These are phyloP conservation scores for Populus euphratica DNA, from an alignment of 345 rosid species.

Conservation along the genomic window DNA sequence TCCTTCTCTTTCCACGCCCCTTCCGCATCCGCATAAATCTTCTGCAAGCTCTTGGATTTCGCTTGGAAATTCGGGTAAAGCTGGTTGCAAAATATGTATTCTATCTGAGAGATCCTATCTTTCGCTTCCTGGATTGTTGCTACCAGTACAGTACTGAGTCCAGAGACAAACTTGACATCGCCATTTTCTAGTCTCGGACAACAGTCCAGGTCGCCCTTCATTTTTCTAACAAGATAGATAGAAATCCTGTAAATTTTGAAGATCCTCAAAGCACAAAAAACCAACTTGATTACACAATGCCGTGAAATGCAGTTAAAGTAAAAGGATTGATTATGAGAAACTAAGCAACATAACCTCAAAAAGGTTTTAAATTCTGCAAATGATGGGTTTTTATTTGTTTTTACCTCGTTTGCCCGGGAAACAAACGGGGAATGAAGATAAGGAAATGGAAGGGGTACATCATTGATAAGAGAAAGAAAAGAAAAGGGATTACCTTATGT, in stretches of 20 bases:
- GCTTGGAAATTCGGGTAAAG: constrained; percentile 65
- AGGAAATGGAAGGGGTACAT: neutral
- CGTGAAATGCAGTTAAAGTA: neutral
- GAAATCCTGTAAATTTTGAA: neutral
- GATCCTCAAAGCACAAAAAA: neutral
- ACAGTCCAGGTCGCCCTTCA: constrained; percentile 6
- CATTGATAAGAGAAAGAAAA: neutral
- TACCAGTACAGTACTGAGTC: constrained; percentile 70
- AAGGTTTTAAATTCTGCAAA: neutral
- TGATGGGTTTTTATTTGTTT: neutral
- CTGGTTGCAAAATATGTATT: constrained; percentile 82
- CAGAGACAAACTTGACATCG: constrained; percentile 51
- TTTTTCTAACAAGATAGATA: neutral
- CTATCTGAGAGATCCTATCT: constrained; percentile 86
- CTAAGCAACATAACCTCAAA: neutral
- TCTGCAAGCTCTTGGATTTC: constrained; percentile 47
- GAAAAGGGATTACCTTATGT: neutral
- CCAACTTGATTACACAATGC: neutral
- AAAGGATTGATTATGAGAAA: neutral
- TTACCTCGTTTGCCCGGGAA: neutral
- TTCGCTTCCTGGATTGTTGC: constrained; percentile 90
- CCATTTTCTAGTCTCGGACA: constrained; percentile 30
- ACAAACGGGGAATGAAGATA: neutral
- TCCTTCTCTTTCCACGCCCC: constrained; percentile 57
- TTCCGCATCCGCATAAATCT: constrained; percentile 50